These are phyloP conservation scores for Arthrobotrys entomopaga DNA, from an alignment of 2,329 filamentous ascomycete species.

Conservation along the genomic window DNA sequence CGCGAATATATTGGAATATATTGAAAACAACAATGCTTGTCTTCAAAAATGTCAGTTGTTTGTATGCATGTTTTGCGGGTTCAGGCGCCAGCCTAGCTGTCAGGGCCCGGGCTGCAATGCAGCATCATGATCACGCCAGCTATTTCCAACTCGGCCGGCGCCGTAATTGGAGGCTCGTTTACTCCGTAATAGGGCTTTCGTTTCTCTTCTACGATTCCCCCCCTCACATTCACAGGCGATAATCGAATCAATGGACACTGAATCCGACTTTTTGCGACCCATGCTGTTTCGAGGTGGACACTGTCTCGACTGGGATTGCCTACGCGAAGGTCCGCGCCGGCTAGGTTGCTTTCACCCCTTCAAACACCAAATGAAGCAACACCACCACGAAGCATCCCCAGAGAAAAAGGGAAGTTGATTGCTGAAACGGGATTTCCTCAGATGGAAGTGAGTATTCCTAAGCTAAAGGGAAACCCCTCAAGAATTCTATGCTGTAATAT, in stretches of 20 bases:
- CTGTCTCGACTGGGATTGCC: slow-evolving; percentile 4
- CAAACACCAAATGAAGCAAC: slow-evolving; percentile 41
- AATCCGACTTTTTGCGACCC: slow-evolving; percentile 21
- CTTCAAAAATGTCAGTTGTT: too few relatives aligned
- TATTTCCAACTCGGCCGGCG: too few relatives aligned
- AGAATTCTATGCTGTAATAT: slow-evolving; percentile 27
- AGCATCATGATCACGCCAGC: too few relatives aligned
- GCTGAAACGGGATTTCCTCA: slow-evolving; percentile 22
- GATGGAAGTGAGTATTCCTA: slow-evolving; percentile 11
- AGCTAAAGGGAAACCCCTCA: slow-evolving; percentile 1
- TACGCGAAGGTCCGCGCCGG: slow-evolving; percentile 29
- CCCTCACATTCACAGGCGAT: too few relatives aligned
- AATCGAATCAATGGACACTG: too few relatives aligned
- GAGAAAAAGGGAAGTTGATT: slow-evolving; percentile 1
- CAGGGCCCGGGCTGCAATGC: too few relatives aligned
- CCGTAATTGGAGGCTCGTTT: too few relatives aligned
- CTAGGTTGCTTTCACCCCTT: slow-evolving; percentile 42
- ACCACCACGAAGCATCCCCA: slow-evolving; percentile 13
- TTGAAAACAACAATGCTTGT: slow-evolving; percentile 6
- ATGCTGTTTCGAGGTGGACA: slow-evolving; percentile 37
- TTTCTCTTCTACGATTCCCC: too few relatives aligned
- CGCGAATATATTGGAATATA: neutral
- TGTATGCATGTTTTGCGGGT: too few relatives aligned
- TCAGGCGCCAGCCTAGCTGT: too few relatives aligned
- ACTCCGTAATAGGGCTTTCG: too few relatives aligned